These are phyloP conservation scores for Thalassiosira mediterranea DNA, from an alignment of 352 stramenopile species.

Conservation along the genomic window DNA sequence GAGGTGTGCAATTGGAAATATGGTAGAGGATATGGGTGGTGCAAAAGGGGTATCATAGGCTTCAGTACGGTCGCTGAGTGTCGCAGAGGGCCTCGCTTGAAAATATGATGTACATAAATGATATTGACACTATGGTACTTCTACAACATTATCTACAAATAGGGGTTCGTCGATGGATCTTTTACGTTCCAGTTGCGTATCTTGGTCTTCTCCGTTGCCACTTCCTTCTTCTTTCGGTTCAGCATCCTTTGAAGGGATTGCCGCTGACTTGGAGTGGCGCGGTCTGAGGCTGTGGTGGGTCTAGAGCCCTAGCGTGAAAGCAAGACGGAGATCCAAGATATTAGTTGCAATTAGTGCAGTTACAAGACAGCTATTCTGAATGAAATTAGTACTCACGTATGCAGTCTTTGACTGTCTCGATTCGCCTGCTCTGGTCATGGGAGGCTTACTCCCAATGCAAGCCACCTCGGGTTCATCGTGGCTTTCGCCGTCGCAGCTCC, in stretches of 20 bases:
- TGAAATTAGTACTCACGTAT: slow-evolving; percentile 20
- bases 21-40: too few relatives aligned
- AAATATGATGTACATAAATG: too few relatives aligned
- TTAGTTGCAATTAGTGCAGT: neutral
- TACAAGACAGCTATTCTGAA: neutral
- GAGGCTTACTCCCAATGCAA: slow-evolving; percentile 36
- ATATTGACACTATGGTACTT: too few relatives aligned
- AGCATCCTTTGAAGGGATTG: slow-evolving; percentile 21
- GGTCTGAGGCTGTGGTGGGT: slow-evolving; percentile 21
- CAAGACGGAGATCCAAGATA: neutral
- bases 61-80: too few relatives aligned
- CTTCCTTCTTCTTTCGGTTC: slow-evolving; percentile 24
- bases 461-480: slow-evolving; percentile 2
- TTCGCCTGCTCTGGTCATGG: too few relatives aligned
- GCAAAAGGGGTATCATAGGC: too few relatives aligned
- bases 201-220: slow-evolving; percentile 16
- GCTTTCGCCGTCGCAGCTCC: slow-evolving; percentile 23
- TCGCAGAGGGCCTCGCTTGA: too few relatives aligned
- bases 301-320: slow-evolving; percentile 7
- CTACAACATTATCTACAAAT: too few relatives aligned
- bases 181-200: slow-evolving; percentile 37
- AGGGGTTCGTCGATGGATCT: slow-evolving; percentile 14
- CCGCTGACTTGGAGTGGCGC: slow-evolving; percentile 17
- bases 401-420: slow-evolving; percentile 17
- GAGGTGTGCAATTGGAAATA: neutral